phyloP scores from a whole-genome alignment of 1,284 basidiomycete species.

The Ustilago tritici region DNA sequence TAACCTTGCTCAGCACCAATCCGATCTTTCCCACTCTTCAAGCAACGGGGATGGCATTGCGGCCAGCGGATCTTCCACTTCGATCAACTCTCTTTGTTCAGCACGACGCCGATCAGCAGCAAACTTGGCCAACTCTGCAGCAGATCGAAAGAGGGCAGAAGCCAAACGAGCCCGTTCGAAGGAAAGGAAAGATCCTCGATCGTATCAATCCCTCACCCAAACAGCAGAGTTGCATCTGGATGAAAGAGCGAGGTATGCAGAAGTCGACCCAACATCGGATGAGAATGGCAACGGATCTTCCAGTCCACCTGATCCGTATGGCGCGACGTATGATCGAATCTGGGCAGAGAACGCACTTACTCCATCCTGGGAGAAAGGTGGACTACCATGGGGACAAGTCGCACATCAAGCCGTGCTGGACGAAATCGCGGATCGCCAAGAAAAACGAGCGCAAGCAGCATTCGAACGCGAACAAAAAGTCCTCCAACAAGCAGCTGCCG shows the following conservation, averaged over 20 bases:
- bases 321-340: slow-evolving; percentile 29
- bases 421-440: slow-evolving; percentile 36
- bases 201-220: slow-evolving; percentile 55
- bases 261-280: slow-evolving; percentile 55
- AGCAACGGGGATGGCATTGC: background rate
- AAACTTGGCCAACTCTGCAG: slow-evolving; percentile 20
- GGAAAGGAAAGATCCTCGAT: slow-evolving; percentile 39
- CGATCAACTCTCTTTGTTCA: slow-evolving; percentile 24
- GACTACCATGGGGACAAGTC: slow-evolving; percentile 48
- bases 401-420: slow-evolving; percentile 33
- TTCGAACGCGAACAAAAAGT: slow-evolving; percentile 46
- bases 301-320: slow-evolving; percentile 20
- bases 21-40: background rate
- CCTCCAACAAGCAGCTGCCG: slow-evolving; percentile 44
- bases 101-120: slow-evolving; percentile 32
- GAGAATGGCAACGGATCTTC: slow-evolving; percentile 27
- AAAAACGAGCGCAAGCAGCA: slow-evolving; percentile 32
- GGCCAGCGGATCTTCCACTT: slow-evolving; percentile 10
- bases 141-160: slow-evolving; percentile 37
- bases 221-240: slow-evolving; percentile 63
- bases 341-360: slow-evolving; percentile 32
- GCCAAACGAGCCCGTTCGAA: slow-evolving; percentile 35
- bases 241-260: slow-evolving; percentile 60
- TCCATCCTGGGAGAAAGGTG: slow-evolving; percentile 41
- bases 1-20: slow-evolving; percentile 39